Evolutionary conservation across 2,329 filamentous ascomycete species (phyloP).

Genomic region (Colletotrichum ledebouriae): DNA sequence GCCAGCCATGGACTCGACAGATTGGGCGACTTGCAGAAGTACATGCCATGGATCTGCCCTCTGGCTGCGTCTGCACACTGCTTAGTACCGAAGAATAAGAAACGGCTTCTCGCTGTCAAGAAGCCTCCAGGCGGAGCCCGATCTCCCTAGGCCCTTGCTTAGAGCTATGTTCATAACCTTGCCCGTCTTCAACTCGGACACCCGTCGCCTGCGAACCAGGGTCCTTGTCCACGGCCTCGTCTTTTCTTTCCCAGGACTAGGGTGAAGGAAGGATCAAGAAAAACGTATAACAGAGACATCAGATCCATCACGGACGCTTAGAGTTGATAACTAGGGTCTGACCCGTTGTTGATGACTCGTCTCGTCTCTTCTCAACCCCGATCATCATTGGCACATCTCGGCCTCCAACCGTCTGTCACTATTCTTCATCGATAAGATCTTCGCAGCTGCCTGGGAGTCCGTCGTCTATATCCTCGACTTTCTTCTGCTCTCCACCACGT

Average conservation of each 20-base stretch:
- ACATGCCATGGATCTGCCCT: conserved; percentile 40
- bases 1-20: conserved; percentile 37
- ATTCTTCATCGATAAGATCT: conserved; percentile 37
- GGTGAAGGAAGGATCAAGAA: conserved; percentile 15
- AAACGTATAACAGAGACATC: conserved; percentile 42
- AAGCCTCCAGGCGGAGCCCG: conserved; percentile 37
- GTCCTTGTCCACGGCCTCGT: conserved; percentile 23
- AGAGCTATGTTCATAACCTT: conserved; percentile 33
- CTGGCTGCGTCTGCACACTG: conserved; percentile 34
- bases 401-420: conserved; percentile 23
- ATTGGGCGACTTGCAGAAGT: conserved; percentile 40
- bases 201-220: conserved; percentile 31
- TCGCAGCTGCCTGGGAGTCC: conserved; percentile 1
- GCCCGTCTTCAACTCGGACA: conserved; percentile 32
- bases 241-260: conserved; percentile 33
- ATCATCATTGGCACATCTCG: conserved; percentile 29
- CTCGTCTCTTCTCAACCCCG: conserved; percentile 32
- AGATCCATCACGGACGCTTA: conserved; percentile 39
- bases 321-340: conserved; percentile 42
- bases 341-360: conserved; percentile 43
- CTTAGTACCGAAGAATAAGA: conserved; percentile 40
- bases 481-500: not conserved
- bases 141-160: conserved; percentile 41
- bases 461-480: not conserved
- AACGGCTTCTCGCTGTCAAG: conserved; percentile 41